Conservation (phyloP, 2,329 filamentous ascomycete genomes). For the Chaetomiaceae sp. region DNA sequence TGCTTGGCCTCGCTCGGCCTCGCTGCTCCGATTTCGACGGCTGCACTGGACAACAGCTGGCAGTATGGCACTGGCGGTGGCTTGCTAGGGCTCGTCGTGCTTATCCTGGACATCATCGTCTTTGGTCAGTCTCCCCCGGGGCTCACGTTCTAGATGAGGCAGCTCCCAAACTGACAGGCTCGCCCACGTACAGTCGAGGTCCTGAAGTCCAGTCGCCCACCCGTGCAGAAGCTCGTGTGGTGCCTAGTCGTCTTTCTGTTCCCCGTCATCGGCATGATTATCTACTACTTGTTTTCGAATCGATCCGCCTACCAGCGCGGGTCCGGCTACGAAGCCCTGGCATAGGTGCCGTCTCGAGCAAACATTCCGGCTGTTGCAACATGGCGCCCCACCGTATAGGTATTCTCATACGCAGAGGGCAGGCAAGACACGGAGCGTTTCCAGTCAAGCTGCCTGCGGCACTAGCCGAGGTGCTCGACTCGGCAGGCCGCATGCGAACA, state of each 20-base stretch:
- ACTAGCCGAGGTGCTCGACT: too few relatives aligned
- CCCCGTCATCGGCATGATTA: conserved; percentile 53
- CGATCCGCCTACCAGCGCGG: conserved; percentile 48
- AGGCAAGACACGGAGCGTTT: too few relatives aligned
- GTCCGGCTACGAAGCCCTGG: conserved; percentile 49
- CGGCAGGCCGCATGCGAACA: too few relatives aligned
- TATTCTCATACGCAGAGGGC: too few relatives aligned
- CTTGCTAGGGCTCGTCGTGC: conserved; percentile 53
- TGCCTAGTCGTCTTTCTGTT: conserved; percentile 58
- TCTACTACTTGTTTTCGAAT: conserved; percentile 61
- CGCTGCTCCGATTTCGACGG: conserved; percentile 41
- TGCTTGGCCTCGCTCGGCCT: conserved; percentile 43
- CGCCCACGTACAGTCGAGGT: conserved; percentile 48
- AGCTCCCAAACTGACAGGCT: conserved; percentile 16
- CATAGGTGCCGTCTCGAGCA: conserved; percentile 8
- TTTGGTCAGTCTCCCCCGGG: conserved; percentile 44
- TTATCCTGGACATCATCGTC: conserved; percentile 57
- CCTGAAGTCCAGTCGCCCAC: conserved; percentile 55
- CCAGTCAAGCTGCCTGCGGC: too few relatives aligned
- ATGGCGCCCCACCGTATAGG: too few relatives aligned
- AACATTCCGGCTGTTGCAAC: too few relatives aligned
- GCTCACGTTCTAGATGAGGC: too few relatives aligned
- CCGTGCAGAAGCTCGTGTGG: conserved; percentile 55
- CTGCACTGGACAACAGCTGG: conserved; percentile 40
- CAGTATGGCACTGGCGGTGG: conserved; percentile 57